Evolutionary conservation across 169 alveolate genomes (phyloP), one percentile per base, ranked within the genome.

Genomic region (Nephromyces sp.): DNA sequence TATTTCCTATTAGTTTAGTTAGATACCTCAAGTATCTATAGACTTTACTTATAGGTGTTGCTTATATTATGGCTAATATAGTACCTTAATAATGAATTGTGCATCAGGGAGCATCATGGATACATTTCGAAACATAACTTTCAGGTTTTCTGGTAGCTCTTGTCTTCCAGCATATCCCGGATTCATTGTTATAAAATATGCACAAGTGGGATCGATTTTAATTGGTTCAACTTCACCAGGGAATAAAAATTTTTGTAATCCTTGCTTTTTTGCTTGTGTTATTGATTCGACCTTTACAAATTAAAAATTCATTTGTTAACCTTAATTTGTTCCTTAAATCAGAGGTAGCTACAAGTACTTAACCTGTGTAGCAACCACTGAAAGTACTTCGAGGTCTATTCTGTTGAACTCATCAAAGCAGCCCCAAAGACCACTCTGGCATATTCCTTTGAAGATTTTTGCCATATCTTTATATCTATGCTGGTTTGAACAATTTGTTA

Each of bases 61-160:
- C n/a, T n/a, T n/a, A n/a, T n/a, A n/a, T n/a, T n/a, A n/a, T 21
- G 21, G 5, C 28, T n/a, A 6, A 2, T 24, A 6, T 6, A 32
- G 32, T 25, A 75, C 81, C 84, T 93, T 91, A 74, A 94, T 92
- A 84, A 92, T 94, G 74, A 92, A 90, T 87, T 90, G 92, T 77
- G 96, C 87, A 77, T 95, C 92, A 24, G 97, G 97, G 73, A 92
- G 95, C 98, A 95, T 95, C 98, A 95, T 95, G 65, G 95, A 84
- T 69, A 94, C 98, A 68, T 93, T 89, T 84, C 98, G 86, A 87
- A 93, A 93, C 32, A 89, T 85, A 0, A 92, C 95, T 72, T 93
- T 93, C 86, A 93, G 79, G 77, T 93, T 93, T 78, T 93, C 96
- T 27, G 96, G 98, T 64, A 93, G 86, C 79, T 93, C 96, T 85